Conservation (phyloP, 257 asterid species). For the Solanum bukasovii region DNA sequence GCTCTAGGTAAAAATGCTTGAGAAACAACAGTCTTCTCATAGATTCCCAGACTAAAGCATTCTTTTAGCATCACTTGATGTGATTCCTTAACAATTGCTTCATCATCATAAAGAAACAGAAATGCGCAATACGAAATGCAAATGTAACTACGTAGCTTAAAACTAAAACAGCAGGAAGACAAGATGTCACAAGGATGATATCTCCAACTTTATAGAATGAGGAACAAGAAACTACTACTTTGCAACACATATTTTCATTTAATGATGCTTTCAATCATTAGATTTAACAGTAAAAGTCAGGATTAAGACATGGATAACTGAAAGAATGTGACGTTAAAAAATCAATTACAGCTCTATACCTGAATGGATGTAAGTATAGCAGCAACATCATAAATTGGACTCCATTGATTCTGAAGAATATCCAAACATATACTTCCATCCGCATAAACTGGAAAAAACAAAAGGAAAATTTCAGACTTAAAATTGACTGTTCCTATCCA, state of each 20-base stretch:
- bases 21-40: background rate
- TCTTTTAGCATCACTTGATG: background rate
- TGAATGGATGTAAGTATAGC: conserved; percentile 87
- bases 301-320: background rate
- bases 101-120: background rate
- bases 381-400: conserved; percentile 91
- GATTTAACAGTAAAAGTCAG: background rate
- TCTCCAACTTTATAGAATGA: background rate
- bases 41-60: background rate
- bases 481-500: background rate
- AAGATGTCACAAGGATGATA: background rate
- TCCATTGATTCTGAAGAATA: conserved; percentile 96
- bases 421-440: conserved; percentile 94
- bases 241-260: background rate
- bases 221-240: background rate
- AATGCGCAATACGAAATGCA: background rate
- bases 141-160: background rate
- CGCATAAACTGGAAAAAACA: conserved; percentile 61
- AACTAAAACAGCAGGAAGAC: background rate
- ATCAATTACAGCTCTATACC: conserved; percentile 24
- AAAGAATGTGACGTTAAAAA: background rate
- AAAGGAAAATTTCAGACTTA: background rate
- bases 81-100: background rate
- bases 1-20: background rate
- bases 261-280: background rate